These are phyloP conservation scores for Pichia nakasei DNA, from an alignment of 805 yeast species.

Conservation along the genomic window DNA sequence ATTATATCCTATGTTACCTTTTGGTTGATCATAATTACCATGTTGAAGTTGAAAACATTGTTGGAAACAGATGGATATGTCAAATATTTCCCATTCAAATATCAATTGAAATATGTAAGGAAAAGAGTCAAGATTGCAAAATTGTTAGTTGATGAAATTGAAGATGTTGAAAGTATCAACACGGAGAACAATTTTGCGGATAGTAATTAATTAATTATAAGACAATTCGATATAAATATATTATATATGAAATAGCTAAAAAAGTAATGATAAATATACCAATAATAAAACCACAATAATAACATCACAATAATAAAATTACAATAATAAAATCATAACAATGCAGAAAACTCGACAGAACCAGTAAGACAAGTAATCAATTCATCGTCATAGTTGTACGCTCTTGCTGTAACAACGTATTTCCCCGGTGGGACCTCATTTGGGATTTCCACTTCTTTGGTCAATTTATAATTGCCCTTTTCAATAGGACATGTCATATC, in stretches of 20 bases:
- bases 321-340: constrained; percentile 2
- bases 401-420: constrained; percentile 80
- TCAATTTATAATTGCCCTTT: constrained; percentile 57
- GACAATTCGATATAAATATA: too few species aligned
- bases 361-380: constrained; percentile 80
- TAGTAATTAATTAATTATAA: too few species aligned
- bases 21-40: constrained; percentile 49
- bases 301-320: background rate
- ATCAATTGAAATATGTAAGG: constrained; percentile 49
- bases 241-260: too few species aligned
- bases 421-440: constrained; percentile 92
- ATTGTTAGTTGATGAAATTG: constrained; percentile 18
- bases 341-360: constrained; percentile 46
- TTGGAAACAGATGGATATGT: constrained; percentile 53
- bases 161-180: background rate
- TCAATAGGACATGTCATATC: constrained; percentile 78
- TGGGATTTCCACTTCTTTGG: constrained; percentile 77
- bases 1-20: constrained; percentile 62
- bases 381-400: constrained; percentile 76
- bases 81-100: constrained; percentile 51
- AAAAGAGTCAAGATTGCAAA: constrained; percentile 28
- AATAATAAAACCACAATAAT: constrained; percentile 1
- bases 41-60: constrained; percentile 32
- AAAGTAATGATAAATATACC: too few species aligned
- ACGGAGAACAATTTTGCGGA: too few species aligned